Percentiles rank a stretch among this genome's conserved stretches.
Conservation (phyloP, 176 grass and related monocot genomes). For the sorghum (Sorghum bicolor) region DNA sequence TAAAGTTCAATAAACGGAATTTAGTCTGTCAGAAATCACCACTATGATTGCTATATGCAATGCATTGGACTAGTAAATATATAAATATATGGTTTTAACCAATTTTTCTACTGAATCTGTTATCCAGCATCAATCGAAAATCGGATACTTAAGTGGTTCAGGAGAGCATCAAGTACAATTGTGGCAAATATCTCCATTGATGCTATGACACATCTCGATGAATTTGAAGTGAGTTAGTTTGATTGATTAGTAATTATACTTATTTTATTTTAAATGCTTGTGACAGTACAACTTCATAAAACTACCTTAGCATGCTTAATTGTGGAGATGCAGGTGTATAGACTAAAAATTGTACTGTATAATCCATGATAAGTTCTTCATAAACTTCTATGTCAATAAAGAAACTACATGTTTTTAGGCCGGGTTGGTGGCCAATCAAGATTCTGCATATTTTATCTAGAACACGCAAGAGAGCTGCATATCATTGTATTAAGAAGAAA, state of each 20-base stretch:
- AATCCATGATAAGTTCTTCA: background rate
- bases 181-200: slow-evolving; percentile 71
- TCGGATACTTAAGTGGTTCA: slow-evolving; percentile 63
- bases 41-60: slow-evolving; percentile 12
- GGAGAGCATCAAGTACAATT: slow-evolving; percentile 65
- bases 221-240: slow-evolving; percentile 72
- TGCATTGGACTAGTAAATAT: background rate
- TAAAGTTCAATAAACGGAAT: background rate
- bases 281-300: background rate
- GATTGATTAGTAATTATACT: slow-evolving; percentile 3
- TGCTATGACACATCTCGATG: slow-evolving; percentile 51
- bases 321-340: background rate
- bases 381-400: background rate
- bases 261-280: slow-evolving; percentile 9
- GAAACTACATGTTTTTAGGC: background rate
- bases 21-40: background rate
- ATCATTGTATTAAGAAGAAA: background rate
- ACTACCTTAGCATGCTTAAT: background rate
- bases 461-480: background rate
- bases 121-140: slow-evolving; percentile 65
- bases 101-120: slow-evolving; percentile 19
- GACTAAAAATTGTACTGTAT: background rate
- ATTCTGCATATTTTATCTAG: background rate
- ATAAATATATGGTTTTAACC: background rate
- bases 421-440: background rate